Evolutionary conservation across 331 rosid species (phyloP).

Genomic region (Stylosanthes scabra): DNA sequence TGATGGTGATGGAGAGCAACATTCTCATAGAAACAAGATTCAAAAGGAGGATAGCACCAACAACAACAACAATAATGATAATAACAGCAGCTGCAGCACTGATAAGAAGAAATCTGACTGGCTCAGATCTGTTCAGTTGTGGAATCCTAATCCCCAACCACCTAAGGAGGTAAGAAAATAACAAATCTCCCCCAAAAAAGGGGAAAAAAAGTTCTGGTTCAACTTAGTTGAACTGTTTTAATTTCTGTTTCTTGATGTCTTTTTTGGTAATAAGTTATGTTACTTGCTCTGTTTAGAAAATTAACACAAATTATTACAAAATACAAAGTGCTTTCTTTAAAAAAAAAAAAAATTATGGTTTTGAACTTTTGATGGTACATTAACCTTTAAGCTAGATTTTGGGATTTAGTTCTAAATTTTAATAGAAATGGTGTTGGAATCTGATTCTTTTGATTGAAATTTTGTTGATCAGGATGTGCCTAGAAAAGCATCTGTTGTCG

Average conservation of each 20-base stretch:
- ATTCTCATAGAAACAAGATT: slow-evolving; percentile 40
- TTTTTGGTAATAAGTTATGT: not conserved
- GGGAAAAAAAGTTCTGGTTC: not conserved
- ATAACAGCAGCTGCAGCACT: slow-evolving; percentile 5
- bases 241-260: not conserved
- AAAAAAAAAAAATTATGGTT: too few species aligned
- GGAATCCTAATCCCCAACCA: slow-evolving; percentile 67
- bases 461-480: slow-evolving; percentile 57
- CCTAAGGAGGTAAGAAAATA: slow-evolving; percentile 53
- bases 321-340: too few species aligned
- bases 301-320: too few species aligned
- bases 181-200: not conserved
- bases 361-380: too few species aligned
- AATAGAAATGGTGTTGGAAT: not conserved
- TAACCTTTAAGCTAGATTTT: too few species aligned
- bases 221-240: not conserved
- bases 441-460: slow-evolving; percentile 1
- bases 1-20: slow-evolving; percentile 48
- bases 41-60: slow-evolving; percentile 32
- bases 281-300: not conserved
- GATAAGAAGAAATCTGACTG: slow-evolving; percentile 78
- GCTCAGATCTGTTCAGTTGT: slow-evolving; percentile 92
- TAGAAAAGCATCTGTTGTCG: slow-evolving; percentile 69
- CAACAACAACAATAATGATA: not conserved
- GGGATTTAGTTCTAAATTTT: too few species aligned